Evolutionary conservation across 305 asterid species (phyloP).

Genomic region (Ilex paraguariensis): DNA sequence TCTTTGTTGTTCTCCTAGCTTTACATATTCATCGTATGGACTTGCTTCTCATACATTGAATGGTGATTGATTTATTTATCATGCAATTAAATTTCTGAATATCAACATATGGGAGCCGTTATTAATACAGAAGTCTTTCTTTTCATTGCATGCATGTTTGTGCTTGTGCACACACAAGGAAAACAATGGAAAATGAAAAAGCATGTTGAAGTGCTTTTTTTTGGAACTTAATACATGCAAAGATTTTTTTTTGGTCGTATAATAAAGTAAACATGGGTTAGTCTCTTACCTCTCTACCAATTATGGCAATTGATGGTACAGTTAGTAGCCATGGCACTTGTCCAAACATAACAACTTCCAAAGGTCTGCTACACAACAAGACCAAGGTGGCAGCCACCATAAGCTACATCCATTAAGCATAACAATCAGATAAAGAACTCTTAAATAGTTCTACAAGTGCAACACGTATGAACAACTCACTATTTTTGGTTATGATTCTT

Average conservation of each 20-base stretch:
- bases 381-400: conserved; percentile 96
- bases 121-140: too few species aligned
- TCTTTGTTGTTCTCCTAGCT: too few species aligned
- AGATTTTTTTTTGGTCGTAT: not conserved
- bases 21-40: too few species aligned
- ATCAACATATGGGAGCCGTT: too few species aligned
- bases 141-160: too few species aligned
- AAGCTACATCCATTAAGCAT: conserved; percentile 50
- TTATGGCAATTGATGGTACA: conserved; percentile 77
- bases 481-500: too few species aligned
- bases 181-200: too few species aligned
- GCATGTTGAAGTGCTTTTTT: not conserved
- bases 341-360: conserved; percentile 65
- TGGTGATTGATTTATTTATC: too few species aligned
- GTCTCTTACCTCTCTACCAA: conserved; percentile 84
- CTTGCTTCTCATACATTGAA: too few species aligned
- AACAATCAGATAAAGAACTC: not conserved
- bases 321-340: conserved; percentile 77
- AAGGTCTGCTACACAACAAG: conserved; percentile 77
- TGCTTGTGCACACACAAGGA: not conserved
- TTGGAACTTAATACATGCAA: not conserved
- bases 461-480: not conserved
- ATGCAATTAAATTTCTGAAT: too few species aligned
- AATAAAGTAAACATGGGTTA: not conserved
- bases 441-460: too few species aligned